A percentile compares a stretch with the other conserved stretches of the same genome.
phyloP scores from a whole-genome alignment of 1,284 basidiomycete species.

The Malassezia cuniculi region DNA sequence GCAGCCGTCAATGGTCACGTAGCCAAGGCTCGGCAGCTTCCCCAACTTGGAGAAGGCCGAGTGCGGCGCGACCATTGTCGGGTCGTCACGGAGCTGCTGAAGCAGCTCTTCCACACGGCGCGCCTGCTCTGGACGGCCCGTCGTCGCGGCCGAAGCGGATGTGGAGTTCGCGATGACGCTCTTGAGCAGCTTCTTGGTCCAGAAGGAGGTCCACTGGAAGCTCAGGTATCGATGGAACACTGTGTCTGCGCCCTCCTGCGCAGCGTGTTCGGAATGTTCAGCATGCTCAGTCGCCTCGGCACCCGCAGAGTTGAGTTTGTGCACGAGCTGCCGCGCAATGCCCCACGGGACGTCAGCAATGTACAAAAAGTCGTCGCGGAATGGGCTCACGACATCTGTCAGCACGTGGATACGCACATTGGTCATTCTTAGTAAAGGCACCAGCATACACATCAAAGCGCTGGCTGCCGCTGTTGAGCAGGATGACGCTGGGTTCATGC shows the following conservation, averaged over 20 bases:
- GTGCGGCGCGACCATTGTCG: background rate
- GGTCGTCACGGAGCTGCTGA: background rate
- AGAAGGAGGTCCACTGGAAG: slow-evolving; percentile 4
- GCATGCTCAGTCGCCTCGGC: slow-evolving; percentile 19
- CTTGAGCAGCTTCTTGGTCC: slow-evolving; percentile 16
- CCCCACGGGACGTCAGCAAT: slow-evolving; percentile 31
- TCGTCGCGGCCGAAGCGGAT: slow-evolving; percentile 12
- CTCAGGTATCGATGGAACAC: slow-evolving; percentile 18
- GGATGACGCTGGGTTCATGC: slow-evolving; percentile 23
- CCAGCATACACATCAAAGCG: slow-evolving; percentile 39
- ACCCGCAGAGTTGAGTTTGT: slow-evolving; percentile 21
- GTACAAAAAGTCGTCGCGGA: slow-evolving; percentile 36
- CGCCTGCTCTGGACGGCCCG: slow-evolving; percentile 10
- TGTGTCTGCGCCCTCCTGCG: slow-evolving; percentile 17
- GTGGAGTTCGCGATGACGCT: slow-evolving; percentile 8
- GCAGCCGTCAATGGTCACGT: slow-evolving; percentile 38
- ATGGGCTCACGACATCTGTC: slow-evolving; percentile 33
- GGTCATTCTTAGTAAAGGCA: slow-evolving; percentile 37
- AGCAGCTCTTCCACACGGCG: slow-evolving; percentile 10
- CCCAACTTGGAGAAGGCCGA: too few species aligned
- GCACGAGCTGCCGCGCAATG: slow-evolving; percentile 22
- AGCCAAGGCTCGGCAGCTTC: slow-evolving; percentile 27
- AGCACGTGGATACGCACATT: slow-evolving; percentile 11
- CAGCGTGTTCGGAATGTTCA: slow-evolving; percentile 16
- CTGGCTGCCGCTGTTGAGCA: slow-evolving; percentile 40